Conservation (phyloP, 2,329 filamentous ascomycete genomes). For the Corinectria fuckeliana region DNA sequence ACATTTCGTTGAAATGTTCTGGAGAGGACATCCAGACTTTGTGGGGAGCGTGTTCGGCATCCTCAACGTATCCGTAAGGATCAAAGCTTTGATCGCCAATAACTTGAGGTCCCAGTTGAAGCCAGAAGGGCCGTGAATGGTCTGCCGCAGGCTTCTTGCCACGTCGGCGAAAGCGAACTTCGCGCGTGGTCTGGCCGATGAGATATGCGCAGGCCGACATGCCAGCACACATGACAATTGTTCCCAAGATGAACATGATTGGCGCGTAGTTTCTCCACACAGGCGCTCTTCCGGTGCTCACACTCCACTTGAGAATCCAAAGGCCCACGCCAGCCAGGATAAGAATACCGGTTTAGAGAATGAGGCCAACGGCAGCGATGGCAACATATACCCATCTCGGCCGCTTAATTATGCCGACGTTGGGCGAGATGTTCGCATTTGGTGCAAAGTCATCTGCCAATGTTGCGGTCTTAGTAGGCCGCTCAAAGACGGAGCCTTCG, state of each 20-base stretch:
- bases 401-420: constrained; percentile 5
- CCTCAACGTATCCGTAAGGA: constrained; percentile 28
- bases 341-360: constrained; percentile 25
- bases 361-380: constrained; percentile 16
- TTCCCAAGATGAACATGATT: constrained; percentile 29
- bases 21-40: constrained; percentile 17
- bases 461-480: neutral
- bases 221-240: constrained; percentile 21
- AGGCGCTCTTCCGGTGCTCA: neutral
- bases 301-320: constrained; percentile 19
- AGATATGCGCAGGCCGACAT: constrained; percentile 33
- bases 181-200: constrained; percentile 27
- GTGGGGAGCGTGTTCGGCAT: neutral
- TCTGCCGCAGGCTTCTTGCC: neutral
- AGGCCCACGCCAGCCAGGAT: constrained; percentile 24
- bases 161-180: constrained; percentile 12
- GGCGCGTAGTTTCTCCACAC: constrained; percentile 21
- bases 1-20: neutral
- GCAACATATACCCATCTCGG: constrained; percentile 10
- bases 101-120: constrained; percentile 31
- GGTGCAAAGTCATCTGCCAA: neutral
- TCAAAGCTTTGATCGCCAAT: constrained; percentile 36
- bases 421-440: neutral
- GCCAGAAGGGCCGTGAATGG: constrained; percentile 21
- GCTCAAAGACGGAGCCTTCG: neutral